Evolutionary conservation across 306 rosid species (phyloP).

Genomic region (Prosopis cineraria): DNA sequence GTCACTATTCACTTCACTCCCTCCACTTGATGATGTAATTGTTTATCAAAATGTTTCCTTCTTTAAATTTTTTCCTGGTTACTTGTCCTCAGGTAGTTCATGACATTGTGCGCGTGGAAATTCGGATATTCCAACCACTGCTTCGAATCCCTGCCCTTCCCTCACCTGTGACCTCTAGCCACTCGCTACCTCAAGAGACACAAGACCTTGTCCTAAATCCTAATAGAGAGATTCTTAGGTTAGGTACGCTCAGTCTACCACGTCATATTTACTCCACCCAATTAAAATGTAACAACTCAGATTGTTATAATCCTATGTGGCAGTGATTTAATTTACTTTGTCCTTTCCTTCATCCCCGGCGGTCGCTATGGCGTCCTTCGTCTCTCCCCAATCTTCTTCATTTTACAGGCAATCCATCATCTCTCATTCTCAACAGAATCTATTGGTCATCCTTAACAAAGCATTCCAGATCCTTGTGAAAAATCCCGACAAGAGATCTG

Average conservation of each 20-base stretch:
- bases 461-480: constrained; percentile 83
- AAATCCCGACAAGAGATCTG: constrained; percentile 79
- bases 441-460: constrained; percentile 64
- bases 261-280: no score
- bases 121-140: constrained; percentile 33
- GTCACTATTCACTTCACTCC: neutral
- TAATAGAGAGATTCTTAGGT: no score
- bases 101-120: constrained; percentile 23
- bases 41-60: neutral
- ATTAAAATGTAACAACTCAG: no score
- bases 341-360: no score
- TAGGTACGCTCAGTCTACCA: no score
- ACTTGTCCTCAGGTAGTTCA: constrained; percentile 15
- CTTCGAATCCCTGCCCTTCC: neutral
- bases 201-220: neutral
- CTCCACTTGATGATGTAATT: neutral
- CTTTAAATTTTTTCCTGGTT: constrained; percentile 6
- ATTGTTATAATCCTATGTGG: no score
- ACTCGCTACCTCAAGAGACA: neutral
- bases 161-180: neutral
- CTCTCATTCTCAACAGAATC: constrained; percentile 56
- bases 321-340: no score
- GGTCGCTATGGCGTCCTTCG: no score
- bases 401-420: constrained; percentile 45
- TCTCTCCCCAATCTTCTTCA: no score